phyloP scores from a whole-genome alignment of 768 basidiomycete species.

The Neoboletus magnificus region DNA sequence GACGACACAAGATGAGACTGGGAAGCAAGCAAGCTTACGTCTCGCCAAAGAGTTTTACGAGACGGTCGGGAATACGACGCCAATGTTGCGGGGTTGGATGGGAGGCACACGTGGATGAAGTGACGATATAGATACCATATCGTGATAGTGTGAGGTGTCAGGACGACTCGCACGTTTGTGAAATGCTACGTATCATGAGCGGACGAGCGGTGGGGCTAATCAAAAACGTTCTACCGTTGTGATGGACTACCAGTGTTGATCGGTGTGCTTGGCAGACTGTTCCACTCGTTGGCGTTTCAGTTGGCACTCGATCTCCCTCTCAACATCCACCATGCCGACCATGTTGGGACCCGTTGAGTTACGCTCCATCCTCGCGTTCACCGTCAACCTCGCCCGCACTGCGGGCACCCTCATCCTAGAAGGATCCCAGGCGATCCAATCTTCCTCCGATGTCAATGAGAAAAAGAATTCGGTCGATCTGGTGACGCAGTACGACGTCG shows the following conservation, averaged over 20 bases:
- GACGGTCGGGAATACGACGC: constrained; percentile 63
- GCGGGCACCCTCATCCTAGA: constrained; percentile 76
- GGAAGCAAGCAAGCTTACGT: constrained; percentile 65
- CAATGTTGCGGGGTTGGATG: constrained; percentile 33
- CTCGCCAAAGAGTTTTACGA: constrained; percentile 83
- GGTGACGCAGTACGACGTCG: constrained; percentile 92
- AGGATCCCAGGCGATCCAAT: constrained; percentile 72
- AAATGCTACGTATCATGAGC: background rate
- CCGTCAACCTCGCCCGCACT: constrained; percentile 63
- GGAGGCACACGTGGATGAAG: background rate
- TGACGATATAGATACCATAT: constrained; percentile 3
- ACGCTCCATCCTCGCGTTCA: constrained; percentile 62
- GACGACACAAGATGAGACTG: constrained; percentile 56
- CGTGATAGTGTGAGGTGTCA: background rate
- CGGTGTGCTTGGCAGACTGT: background rate
- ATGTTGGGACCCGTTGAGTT: constrained; percentile 44
- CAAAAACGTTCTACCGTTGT: background rate
- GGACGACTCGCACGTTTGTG: constrained; percentile 3
- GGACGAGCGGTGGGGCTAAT: background rate
- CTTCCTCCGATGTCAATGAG: constrained; percentile 57
- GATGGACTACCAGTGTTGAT: background rate
- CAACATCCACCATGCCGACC: constrained; percentile 28
- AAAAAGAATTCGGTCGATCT: constrained; percentile 95
- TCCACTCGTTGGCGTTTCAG: background rate
- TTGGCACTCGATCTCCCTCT: background rate